Evolutionary conservation across 176 grass and related monocot species (phyloP).

Genomic region (Carex parvula): DNA sequence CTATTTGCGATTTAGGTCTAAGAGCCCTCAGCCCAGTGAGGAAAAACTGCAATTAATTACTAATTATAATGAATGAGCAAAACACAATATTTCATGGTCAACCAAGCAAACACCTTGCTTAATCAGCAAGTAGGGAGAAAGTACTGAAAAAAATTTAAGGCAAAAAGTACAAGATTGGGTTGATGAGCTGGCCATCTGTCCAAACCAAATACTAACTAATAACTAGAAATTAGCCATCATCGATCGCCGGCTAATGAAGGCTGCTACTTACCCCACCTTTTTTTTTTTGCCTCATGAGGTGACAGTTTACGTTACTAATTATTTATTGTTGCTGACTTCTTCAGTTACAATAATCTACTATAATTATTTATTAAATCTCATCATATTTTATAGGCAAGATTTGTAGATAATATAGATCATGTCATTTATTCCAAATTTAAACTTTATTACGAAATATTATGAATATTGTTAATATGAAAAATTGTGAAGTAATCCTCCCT

Average conservation of each 20-base stretch:
- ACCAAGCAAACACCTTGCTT: neutral
- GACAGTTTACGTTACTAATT: neutral
- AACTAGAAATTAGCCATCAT: neutral
- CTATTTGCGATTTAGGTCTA: no score
- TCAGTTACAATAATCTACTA: neutral
- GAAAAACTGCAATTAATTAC: neutral
- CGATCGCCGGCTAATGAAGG: neutral
- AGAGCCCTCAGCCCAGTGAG: neutral
- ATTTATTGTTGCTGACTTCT: neutral
- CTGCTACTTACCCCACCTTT: neutral
- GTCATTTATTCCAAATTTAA: no score
- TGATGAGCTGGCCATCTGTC: conserved; percentile 18
- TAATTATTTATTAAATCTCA: neutral
- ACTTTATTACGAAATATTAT: no score
- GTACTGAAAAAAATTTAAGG: neutral
- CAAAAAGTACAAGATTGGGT: neutral
- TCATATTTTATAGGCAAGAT: no score
- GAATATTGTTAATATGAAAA: no score
- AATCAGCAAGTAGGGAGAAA: neutral
- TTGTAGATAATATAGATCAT: no score
- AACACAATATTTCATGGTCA: conserved; percentile 9
- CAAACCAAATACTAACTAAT: conserved; percentile 14
- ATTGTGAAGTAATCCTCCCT: no score
- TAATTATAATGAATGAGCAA: neutral
- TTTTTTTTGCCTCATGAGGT: neutral